Conservation (phyloP, 768 basidiomycete species). For the Lentinula sp. region DNA sequence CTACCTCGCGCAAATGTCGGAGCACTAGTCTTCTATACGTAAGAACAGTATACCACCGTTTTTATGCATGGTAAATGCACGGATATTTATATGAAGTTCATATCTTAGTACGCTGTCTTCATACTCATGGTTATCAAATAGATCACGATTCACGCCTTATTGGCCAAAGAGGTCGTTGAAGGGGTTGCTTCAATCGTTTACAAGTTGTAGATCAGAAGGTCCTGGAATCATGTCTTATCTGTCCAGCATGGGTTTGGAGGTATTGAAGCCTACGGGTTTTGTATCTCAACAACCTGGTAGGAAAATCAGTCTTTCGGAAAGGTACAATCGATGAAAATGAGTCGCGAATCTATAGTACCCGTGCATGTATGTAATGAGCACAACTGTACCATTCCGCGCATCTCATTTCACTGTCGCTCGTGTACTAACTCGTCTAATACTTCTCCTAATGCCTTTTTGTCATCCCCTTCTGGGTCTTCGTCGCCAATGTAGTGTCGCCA, state of each 20-base stretch:
- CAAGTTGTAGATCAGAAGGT: too few species aligned
- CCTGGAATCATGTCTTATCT: too few species aligned
- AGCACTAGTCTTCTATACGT: conserved; percentile 21
- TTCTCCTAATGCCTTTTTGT: not conserved
- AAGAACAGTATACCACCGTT: not conserved
- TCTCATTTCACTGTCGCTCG: not conserved
- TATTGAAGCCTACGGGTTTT: too few species aligned
- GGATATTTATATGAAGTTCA: not conserved
- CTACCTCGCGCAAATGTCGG: conserved; percentile 67
- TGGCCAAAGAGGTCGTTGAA: not conserved
- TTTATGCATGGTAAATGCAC: not conserved
- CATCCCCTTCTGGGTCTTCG: not conserved
- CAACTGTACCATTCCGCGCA: too few species aligned
- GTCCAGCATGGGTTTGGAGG: too few species aligned
- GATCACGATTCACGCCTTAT: not conserved
- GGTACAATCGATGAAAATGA: too few species aligned
- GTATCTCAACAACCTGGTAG: too few species aligned
- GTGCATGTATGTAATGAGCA: too few species aligned
- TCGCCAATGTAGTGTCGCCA: not conserved
- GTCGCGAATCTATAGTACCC: too few species aligned
- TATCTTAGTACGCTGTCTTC: not conserved
- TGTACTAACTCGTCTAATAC: not conserved
- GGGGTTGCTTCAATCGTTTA: too few species aligned
- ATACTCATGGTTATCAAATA: not conserved
- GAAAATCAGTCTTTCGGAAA: too few species aligned